Evolutionary conservation across 139 green algal genomes (phyloP), one percentile per base, ranked within the genome.

Genomic region (Chlorella sp.): DNA sequence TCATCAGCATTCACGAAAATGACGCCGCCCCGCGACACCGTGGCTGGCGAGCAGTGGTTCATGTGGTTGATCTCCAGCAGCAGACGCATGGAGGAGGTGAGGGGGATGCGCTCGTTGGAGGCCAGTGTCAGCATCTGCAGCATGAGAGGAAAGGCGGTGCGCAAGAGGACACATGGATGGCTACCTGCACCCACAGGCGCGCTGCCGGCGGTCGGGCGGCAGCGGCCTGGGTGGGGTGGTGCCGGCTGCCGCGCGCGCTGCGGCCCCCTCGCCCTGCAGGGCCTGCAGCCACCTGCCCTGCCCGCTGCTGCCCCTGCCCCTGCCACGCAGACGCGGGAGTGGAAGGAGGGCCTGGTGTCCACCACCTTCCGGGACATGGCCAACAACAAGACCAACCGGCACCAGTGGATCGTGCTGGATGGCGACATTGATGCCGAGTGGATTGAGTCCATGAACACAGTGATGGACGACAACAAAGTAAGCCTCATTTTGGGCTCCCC

Each of bases 321-420:
- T 51, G 67, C 11, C 41, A n/a, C n/a, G 20, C 34, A 89, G 74
- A 97, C 96, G 3, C 93, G 96, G 63, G 96, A 98, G 89, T 98
- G 96, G 96, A 96, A 97, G 85, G 96, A 98, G 89, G 96, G 96
- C 23, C 86, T 98, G n/a, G 92, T 98, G 83, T 87, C 82, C 23
- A 63, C 51, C n/a, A 89, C 71, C 60, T 89, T 86, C 60, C 86
- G 86, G 12, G 78, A 85, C n/a, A 86, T 89, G 78, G 78, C 86
- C 78, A 96, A 95, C 89, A 97, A 96, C 89, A 93, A 87, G 44
- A 92, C 88, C 74, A 93, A 94, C 89, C 93, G 94, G 85, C 96
- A 98, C 91, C 95, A 98, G 88, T 98, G 96, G 96, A 98, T 98
- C 81, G 94, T 98, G 74, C 92, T 98, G 69, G 96, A 98, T 76